Evolutionary conservation across 1,284 basidiomycete genomes (phyloP), one percentile per base, ranked within the genome.

Genomic region (Taiwanofungus camphoratus): DNA sequence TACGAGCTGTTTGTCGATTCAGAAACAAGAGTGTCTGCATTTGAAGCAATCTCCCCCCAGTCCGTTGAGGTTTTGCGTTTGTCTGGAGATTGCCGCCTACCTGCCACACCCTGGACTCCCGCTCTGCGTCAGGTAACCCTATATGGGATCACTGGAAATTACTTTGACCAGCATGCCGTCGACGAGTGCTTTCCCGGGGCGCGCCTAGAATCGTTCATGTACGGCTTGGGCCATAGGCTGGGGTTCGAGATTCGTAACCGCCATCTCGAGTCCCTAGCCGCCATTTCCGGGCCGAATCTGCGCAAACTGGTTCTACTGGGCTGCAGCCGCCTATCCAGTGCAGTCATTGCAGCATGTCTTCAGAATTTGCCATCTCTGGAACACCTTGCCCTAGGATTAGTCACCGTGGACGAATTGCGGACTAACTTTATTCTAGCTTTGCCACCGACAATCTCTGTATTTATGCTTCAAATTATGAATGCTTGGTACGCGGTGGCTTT

Each of bases 281-380:
- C 50, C 3, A 50, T 50, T 5, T 54, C 60, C 19, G 61, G 60
- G 4, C 34, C 45, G 1, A 40, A 44, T n/a, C 53, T 71, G 38
- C 56, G 59, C 24, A 63, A 52, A 43, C 54, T 73, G n/a, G 61
- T 68, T 41, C 59, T 70, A 5, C 54, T 71, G 3, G 61, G 59
- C 2, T 65, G 64, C 46, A 62, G 50, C 37, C 58, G 62, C 9
- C 50, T 71, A 13, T 60, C 64, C 4, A 64, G 56, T 23, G 36
- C 54, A 5, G 50, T 45, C 12, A 50, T 73, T 18, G 52, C 60
- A 13, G 48, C 52, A 7, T 65, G 62, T 34, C 44, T 72, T 2
- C 50, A 51, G 19, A 42, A 32, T 21, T 44, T 70, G 19, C 51
- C 52, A 0, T 44, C 34, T 18, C 52, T 71, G n/a, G 58, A 66